Percentiles rank a stretch among this genome's conserved stretches.
phyloP scores from a whole-genome alignment of 192 early-diverging fungal species.

The Chytriomyces sp. region DNA sequence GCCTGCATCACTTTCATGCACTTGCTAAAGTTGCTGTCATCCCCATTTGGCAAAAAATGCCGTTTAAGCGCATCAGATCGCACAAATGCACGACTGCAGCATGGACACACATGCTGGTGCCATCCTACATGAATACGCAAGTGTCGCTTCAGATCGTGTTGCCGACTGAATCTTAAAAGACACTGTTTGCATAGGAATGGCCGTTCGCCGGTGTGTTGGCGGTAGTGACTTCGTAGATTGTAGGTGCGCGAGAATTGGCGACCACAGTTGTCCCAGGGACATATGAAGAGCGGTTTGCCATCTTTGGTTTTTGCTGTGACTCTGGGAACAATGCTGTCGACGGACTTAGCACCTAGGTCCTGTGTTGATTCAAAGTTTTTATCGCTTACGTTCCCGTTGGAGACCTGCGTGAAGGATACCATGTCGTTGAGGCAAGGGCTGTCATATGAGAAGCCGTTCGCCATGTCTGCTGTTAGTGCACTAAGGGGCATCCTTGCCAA shows the following conservation, averaged over 20 bases:
- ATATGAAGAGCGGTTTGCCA: background rate
- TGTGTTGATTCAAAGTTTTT: background rate
- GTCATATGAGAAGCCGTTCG: too few relatives aligned
- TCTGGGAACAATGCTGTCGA: background rate
- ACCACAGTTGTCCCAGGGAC: background rate
- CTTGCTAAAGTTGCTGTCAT: slow-evolving; percentile 5
- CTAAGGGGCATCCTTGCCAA: too few relatives aligned
- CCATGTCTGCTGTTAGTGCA: too few relatives aligned
- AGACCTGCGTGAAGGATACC: background rate
- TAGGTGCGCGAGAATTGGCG: background rate
- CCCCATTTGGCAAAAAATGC: slow-evolving; percentile 5
- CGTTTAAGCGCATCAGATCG: slow-evolving; percentile 9
- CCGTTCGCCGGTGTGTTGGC: background rate
- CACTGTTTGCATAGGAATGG: background rate
- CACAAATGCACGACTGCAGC: background rate
- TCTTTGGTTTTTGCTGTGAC: background rate
- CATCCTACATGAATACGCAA: slow-evolving; percentile 1
- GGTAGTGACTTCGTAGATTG: background rate
- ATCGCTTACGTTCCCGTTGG: background rate
- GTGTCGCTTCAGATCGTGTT: slow-evolving; percentile 12
- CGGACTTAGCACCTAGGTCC: background rate
- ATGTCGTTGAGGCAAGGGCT: too few relatives aligned
- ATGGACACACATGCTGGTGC: background rate
- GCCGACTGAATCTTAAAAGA: background rate
- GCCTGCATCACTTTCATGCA: slow-evolving; percentile 9